Percentiles rank a stretch among this genome's conserved stretches.
Evolutionary conservation across 352 stramenopile species (phyloP).

Genomic region (Peronospora belbahrii): DNA sequence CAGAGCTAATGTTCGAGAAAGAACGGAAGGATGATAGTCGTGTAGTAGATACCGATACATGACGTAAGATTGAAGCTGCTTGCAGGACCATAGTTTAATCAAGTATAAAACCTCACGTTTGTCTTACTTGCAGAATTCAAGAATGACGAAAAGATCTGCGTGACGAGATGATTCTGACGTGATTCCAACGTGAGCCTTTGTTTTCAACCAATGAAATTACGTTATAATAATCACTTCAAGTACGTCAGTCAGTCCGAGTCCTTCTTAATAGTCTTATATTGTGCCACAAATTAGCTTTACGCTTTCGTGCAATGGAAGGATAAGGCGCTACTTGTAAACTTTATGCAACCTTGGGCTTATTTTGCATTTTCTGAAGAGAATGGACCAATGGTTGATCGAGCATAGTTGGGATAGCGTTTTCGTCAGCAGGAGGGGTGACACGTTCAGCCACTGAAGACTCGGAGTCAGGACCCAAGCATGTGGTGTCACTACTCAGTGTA

Average conservation of each 20-base stretch:
- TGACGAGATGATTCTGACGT: not conserved
- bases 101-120: not conserved
- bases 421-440: constrained; percentile 10
- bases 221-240: constrained; percentile 17
- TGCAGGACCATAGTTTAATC: constrained; percentile 24
- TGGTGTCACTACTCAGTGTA: constrained; percentile 20
- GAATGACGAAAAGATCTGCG: constrained; percentile 25
- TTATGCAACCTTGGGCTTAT: constrained; percentile 29
- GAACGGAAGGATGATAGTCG: constrained; percentile 9
- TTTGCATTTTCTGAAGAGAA: constrained; percentile 19
- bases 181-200: constrained; percentile 17
- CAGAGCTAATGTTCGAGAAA: constrained; percentile 25
- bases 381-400: constrained; percentile 52
- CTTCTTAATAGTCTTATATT: too few relatives aligned
- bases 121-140: not conserved
- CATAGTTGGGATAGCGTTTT: constrained; percentile 70
- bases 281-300: too few relatives aligned
- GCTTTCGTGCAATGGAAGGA: too few relatives aligned
- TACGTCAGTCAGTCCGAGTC: too few relatives aligned
- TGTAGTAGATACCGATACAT: constrained; percentile 8
- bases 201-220: constrained; percentile 20
- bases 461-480: constrained; percentile 9
- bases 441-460: constrained; percentile 3
- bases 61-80: constrained; percentile 22
- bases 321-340: too few relatives aligned